A percentile compares a stretch with the other conserved stretches of the same genome.
Evolutionary conservation across 2,329 filamentous ascomycete species (phyloP).

Genomic region (Aureobasidium mangrovei): DNA sequence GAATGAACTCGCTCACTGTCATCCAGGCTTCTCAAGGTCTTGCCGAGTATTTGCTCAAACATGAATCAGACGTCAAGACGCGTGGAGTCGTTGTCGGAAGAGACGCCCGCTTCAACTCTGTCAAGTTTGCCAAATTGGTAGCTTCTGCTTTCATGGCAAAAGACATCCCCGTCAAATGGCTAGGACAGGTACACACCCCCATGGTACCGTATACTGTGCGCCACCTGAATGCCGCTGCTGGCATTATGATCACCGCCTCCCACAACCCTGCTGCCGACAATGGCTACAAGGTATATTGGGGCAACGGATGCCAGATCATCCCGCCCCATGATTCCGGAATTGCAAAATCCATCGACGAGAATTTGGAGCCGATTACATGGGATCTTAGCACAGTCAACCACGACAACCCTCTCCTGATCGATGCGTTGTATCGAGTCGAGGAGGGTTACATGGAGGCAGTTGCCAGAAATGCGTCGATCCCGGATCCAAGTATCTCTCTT

Average conservation of each 20-base stretch:
- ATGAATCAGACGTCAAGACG: conserved; percentile 29
- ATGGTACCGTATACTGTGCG: conserved; percentile 53
- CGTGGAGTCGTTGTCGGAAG: conserved; percentile 52
- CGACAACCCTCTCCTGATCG: not conserved
- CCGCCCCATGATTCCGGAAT: conserved; percentile 53
- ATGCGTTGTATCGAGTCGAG: conserved; percentile 5
- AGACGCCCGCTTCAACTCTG: conserved; percentile 55
- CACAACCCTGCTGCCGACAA: conserved; percentile 58
- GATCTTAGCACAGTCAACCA: conserved; percentile 20
- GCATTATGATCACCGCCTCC: conserved; percentile 58
- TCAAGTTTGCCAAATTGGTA: conserved; percentile 51
- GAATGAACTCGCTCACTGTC: conserved; percentile 31
- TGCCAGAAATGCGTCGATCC: not conserved
- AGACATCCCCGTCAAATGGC: conserved; percentile 52
- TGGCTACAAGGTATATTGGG: conserved; percentile 60
- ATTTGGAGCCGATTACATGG: conserved; percentile 45
- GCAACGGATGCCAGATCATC: conserved; percentile 58
- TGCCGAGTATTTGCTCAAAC: conserved; percentile 48
- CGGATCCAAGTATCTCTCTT: not conserved
- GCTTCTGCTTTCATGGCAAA: conserved; percentile 52
- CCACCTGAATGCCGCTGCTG: conserved; percentile 46
- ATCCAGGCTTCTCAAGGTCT: conserved; percentile 55
- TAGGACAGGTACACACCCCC: conserved; percentile 51
- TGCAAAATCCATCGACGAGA: conserved; percentile 46
- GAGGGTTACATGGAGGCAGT: conserved; percentile 6